Evolutionary conservation across 306 rosid genomes (phyloP), one percentile per base, ranked within the genome.

Genomic region (Glycyrrhiza uralensis): DNA sequence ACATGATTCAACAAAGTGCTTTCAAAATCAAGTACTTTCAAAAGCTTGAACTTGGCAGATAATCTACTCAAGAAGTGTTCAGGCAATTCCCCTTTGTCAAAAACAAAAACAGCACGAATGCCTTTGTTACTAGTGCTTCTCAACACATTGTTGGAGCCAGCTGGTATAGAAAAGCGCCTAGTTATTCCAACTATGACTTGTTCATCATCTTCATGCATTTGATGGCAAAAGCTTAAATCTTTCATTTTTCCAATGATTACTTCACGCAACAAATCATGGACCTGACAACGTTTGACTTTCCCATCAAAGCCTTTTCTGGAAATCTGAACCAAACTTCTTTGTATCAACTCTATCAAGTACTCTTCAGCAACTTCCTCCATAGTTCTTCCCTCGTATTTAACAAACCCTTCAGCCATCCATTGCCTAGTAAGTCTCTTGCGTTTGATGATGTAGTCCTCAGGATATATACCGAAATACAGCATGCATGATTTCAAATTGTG

Each of bases 401-500:
- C 54, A 50, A 81, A 70, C 7, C 78, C 85, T 61, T 75, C 85
- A 47, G 81, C 85, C 38, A 76, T 76, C 85, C 81, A 81, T 50
- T 69, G 73, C 13, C 71, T n/a, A 0, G 42, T 62, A 44, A 81
- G 61, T 45, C 75, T 76, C 29, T 26, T 20, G 9, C 69, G 36
- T 0, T 33, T 60, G 32, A 76, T 71, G 5, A 19, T 3, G 74
- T 76, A 70, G 49, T 76, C 85, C 47, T 64, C 75, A 0, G 85
- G 85, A 63, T 75, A 81, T 3, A 81, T 22, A 6, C 74, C 81
- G 36, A 81, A 75, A 65, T 80, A 72, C 44, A 75, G 18, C 50
- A 78, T 61, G n/a, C 77, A 70, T 39, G 77, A 30, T 36, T 51
- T 78, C 72, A 78, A 30, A 39, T 19, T 23, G 64, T 72, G 2